These are phyloP conservation scores for Mycena sanguinolenta DNA, from an alignment of 768 basidiomycete genomes.

Conservation along the genomic window DNA sequence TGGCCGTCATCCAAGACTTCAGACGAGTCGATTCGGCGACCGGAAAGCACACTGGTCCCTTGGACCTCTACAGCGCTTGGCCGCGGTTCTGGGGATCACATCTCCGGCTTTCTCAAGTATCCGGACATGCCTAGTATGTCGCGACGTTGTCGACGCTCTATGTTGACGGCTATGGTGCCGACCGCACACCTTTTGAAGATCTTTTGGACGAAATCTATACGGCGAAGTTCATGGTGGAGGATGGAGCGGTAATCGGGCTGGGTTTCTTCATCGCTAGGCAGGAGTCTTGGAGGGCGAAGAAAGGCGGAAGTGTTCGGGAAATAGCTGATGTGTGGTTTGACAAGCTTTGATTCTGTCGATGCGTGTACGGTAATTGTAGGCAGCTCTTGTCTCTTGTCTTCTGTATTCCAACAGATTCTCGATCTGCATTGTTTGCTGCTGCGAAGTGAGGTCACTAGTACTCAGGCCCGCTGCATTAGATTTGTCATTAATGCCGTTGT, in stretches of 20 bases:
- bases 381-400: no score
- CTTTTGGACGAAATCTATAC: neutral
- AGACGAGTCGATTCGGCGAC: slow-evolving; percentile 37
- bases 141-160: slow-evolving; percentile 43
- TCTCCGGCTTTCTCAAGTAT: slow-evolving; percentile 42
- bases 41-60: neutral
- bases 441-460: no score
- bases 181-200: slow-evolving; percentile 49
- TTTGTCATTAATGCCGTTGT: no score
- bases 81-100: slow-evolving; percentile 53
- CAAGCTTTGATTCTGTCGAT: slow-evolving; percentile 30
- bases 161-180: slow-evolving; percentile 54
- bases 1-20: slow-evolving; percentile 44
- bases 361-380: no score
- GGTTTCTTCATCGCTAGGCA: slow-evolving; percentile 38
- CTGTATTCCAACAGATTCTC: no score
- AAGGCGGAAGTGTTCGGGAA: slow-evolving; percentile 38
- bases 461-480: no score
- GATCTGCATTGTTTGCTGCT: no score
- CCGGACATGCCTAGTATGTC: slow-evolving; percentile 41
- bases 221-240: slow-evolving; percentile 41
- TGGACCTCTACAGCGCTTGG: slow-evolving; percentile 48
- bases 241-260: slow-evolving; percentile 47
- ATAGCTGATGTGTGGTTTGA: slow-evolving; percentile 51
- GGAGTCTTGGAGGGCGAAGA: slow-evolving; percentile 40